A percentile compares a stretch with the other conserved stretches of the same genome.
Conservation (phyloP, 768 basidiomycete species). For the Tylopilus balloui region DNA sequence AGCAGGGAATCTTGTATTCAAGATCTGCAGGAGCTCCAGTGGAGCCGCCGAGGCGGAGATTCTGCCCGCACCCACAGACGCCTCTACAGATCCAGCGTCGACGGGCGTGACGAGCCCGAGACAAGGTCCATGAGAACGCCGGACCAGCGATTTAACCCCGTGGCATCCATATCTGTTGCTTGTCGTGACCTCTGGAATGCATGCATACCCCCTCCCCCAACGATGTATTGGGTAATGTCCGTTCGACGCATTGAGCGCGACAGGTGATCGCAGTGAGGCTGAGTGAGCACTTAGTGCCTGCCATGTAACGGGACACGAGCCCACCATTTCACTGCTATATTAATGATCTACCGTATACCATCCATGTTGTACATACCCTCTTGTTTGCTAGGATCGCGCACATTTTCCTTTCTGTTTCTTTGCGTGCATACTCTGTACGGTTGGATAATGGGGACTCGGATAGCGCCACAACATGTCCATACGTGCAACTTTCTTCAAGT, state of each 20-base stretch:
- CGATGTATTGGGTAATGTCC: conserved; percentile 14
- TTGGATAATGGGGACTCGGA: neutral
- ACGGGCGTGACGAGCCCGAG: conserved; percentile 3
- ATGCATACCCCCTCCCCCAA: neutral
- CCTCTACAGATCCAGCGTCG: no score
- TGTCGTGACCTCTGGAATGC: conserved; percentile 1
- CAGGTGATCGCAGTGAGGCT: neutral
- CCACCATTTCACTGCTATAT: neutral
- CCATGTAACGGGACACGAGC: neutral
- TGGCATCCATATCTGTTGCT: conserved; percentile 4
- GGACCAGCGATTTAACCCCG: neutral
- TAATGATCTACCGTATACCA: conserved; percentile 5
- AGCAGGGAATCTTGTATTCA: conserved; percentile 28
- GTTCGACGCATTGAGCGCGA: neutral
- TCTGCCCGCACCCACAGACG: neutral
- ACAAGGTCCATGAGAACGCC: neutral
- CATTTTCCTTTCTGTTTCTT: neutral
- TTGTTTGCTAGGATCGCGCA: neutral
- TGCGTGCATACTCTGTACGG: neutral
- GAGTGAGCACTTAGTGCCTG: neutral
- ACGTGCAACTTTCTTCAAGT: no score
- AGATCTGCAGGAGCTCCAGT: conserved; percentile 18
- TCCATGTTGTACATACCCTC: conserved; percentile 16
- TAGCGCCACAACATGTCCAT: no score
- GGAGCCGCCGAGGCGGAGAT: conserved; percentile 3